A percentile compares a stretch with the other conserved stretches of the same genome.
These are phyloP conservation scores for Hydnomerulius pinastri DNA, from an alignment of 768 basidiomycete species.

Conservation along the genomic window DNA sequence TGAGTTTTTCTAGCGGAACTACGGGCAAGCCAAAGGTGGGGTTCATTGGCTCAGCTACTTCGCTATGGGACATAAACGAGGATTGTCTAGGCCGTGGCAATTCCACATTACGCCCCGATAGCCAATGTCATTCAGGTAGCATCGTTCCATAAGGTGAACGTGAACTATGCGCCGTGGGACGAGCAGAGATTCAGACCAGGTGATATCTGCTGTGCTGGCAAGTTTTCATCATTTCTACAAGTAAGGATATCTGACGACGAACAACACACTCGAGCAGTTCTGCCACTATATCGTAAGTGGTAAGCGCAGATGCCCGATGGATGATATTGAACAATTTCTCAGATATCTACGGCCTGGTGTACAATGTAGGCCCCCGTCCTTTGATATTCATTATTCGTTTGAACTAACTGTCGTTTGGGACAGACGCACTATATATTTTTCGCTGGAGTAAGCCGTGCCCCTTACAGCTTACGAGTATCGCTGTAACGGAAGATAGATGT, in stretches of 20 bases:
- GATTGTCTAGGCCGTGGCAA: slow-evolving; percentile 49
- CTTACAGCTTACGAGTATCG: background rate
- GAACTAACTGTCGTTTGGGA: slow-evolving; percentile 34
- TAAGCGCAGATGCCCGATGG: background rate
- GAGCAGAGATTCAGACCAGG: slow-evolving; percentile 55
- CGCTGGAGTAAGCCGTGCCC: slow-evolving; percentile 41
- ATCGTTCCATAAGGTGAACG: slow-evolving; percentile 48
- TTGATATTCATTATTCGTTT: background rate
- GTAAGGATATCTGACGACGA: background rate
- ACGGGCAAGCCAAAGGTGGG: slow-evolving; percentile 67
- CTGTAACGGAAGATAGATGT: slow-evolving; percentile 37
- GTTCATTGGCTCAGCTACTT: background rate
- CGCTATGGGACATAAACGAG: background rate
- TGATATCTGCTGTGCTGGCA: slow-evolving; percentile 58
- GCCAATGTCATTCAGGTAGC: slow-evolving; percentile 59
- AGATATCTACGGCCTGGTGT: slow-evolving; percentile 66
- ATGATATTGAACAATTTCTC: background rate
- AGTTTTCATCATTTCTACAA: slow-evolving; percentile 7
- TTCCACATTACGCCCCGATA: slow-evolving; percentile 53
- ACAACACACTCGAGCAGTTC: slow-evolving; percentile 33
- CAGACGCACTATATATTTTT: slow-evolving; percentile 57
- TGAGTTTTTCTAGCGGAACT: slow-evolving; percentile 70
- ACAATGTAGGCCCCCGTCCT: slow-evolving; percentile 39
- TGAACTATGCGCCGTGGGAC: slow-evolving; percentile 37
- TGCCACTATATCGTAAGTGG: slow-evolving; percentile 56